These are phyloP conservation scores for Plantago ovata DNA, from an alignment of 257 asterid species.

Conservation along the genomic window DNA sequence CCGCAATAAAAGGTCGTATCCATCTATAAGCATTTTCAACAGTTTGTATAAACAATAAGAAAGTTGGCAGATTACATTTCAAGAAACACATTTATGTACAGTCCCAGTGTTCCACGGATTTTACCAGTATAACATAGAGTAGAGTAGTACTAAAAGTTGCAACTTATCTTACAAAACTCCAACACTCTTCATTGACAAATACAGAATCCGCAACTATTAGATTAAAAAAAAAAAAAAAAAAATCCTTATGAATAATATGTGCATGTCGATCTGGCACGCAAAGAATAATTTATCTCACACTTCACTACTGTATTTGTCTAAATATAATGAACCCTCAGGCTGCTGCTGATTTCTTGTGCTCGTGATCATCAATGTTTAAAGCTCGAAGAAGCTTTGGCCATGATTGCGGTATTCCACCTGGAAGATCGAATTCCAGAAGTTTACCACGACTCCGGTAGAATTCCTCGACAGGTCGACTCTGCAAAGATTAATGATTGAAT, in stretches of 20 bases:
- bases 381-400: slow-evolving; percentile 87
- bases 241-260: slow-evolving; percentile 8
- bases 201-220: not conserved
- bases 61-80: too few species aligned
- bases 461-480: slow-evolving; percentile 89
- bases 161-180: too few species aligned
- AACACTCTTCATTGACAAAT: too few species aligned
- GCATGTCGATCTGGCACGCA: slow-evolving; percentile 42
- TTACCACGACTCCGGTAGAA: slow-evolving; percentile 71
- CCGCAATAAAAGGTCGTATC: too few species aligned
- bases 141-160: too few species aligned
- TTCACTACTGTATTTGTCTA: slow-evolving; percentile 16
- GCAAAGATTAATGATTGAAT: slow-evolving; percentile 15
- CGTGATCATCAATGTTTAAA: slow-evolving; percentile 64
- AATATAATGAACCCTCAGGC: slow-evolving; percentile 36
- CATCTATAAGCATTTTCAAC: too few species aligned
- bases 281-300: slow-evolving; percentile 45
- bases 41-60: too few species aligned
- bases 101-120: too few species aligned
- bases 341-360: slow-evolving; percentile 60
- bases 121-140: too few species aligned
- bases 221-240: too few species aligned
- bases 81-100: too few species aligned
- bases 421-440: slow-evolving; percentile 82
- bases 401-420: slow-evolving; percentile 93